A percentile compares a stretch with the other conserved stretches of the same genome.
phyloP scores from a whole-genome alignment of 805 yeast species.

The Vanderwaltozyma verrucispora region DNA sequence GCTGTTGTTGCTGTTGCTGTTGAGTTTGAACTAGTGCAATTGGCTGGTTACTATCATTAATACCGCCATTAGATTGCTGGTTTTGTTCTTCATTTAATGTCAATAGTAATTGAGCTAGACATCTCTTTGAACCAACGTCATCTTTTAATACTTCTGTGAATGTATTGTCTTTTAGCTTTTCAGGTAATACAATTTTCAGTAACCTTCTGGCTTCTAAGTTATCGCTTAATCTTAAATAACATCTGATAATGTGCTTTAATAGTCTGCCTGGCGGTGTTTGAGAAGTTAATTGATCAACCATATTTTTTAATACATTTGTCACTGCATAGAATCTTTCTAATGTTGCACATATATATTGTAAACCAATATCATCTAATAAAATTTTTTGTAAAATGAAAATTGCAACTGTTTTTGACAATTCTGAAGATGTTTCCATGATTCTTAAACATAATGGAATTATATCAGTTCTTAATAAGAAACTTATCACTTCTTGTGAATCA shows the following conservation, averaged over 20 bases:
- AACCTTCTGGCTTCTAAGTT: conserved; percentile 86
- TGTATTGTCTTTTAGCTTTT: conserved; percentile 64
- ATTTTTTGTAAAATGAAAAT: conserved; percentile 92
- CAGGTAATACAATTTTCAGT: conserved; percentile 72
- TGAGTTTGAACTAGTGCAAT: conserved; percentile 1
- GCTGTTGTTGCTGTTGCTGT: conserved; percentile 1
- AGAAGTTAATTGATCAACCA: conserved; percentile 77
- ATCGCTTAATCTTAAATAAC: conserved; percentile 84
- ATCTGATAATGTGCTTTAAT: conserved; percentile 86
- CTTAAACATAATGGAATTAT: conserved; percentile 90
- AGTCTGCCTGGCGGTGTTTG: conserved; percentile 68
- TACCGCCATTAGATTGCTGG: background rate
- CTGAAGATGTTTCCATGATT: conserved; percentile 93
- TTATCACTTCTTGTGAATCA: conserved; percentile 91
- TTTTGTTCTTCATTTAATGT: conserved; percentile 40
- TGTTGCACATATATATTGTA: conserved; percentile 88
- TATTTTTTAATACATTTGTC: conserved; percentile 70
- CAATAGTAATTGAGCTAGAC: conserved; percentile 71
- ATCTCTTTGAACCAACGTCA: conserved; percentile 78
- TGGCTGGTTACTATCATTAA: conserved; percentile 1
- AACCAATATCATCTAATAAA: conserved; percentile 81
- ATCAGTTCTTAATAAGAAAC: conserved; percentile 86
- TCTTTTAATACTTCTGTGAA: conserved; percentile 71
- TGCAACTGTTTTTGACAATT: conserved; percentile 90
- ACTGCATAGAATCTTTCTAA: conserved; percentile 93